phyloP scores from a whole-genome alignment of 495 filamentous ascomycete species.

The Xylaria venustula region DNA sequence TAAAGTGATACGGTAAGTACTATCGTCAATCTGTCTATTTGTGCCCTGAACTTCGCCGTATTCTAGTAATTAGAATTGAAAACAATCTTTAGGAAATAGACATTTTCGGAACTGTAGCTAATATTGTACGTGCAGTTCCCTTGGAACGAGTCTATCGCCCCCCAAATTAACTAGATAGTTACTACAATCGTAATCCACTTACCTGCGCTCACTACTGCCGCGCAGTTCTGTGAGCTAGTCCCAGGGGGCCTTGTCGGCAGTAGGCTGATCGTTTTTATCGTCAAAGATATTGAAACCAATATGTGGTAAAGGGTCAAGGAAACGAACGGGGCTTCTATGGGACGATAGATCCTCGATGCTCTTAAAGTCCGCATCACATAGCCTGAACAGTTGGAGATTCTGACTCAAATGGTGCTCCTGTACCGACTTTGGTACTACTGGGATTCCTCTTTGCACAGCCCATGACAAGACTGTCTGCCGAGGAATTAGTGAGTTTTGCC shows the following conservation, averaged over 20 bases:
- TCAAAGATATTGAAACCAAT: conserved; percentile 37
- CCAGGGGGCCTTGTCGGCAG: conserved; percentile 28
- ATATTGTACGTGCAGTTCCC: neutral
- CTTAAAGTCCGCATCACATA: conserved; percentile 23
- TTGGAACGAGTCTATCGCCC: neutral
- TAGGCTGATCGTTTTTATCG: conserved; percentile 34
- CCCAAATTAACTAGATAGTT: conserved; percentile 1
- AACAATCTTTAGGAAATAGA: neutral
- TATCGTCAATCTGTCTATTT: neutral
- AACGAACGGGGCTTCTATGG: conserved; percentile 20
- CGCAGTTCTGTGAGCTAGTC: conserved; percentile 14
- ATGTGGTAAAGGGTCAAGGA: conserved; percentile 30
- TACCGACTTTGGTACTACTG: conserved; percentile 48
- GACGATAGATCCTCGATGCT: conserved; percentile 17
- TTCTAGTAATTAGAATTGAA: neutral
- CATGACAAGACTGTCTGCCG: conserved; percentile 39
- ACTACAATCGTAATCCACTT: neutral
- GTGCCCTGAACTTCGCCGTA: neutral
- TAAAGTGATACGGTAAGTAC: neutral
- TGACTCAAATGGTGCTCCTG: conserved; percentile 57
- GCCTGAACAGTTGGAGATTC: conserved; percentile 26
- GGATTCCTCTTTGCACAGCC: conserved; percentile 32
- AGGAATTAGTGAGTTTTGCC: neutral
- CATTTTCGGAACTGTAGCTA: neutral
- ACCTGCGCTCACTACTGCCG: neutral